Conservation (phyloP, 2,329 filamentous ascomycete species). For the Cadophora sp. region DNA sequence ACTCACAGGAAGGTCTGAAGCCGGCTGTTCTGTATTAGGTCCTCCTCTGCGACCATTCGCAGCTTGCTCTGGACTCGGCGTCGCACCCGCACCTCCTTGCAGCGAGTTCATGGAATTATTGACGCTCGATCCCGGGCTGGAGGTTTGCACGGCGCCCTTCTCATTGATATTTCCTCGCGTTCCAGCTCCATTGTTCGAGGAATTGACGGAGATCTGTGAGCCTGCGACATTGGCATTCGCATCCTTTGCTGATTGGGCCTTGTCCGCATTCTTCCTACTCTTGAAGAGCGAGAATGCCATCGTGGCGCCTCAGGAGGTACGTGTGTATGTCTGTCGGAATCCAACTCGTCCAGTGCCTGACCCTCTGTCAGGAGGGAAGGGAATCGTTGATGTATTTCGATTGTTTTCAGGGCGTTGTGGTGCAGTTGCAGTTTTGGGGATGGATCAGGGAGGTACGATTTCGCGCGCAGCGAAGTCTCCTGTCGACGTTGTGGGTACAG, state of each 20-base stretch:
- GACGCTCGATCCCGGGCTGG: slow-evolving; percentile 64
- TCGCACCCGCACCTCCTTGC: slow-evolving; percentile 47
- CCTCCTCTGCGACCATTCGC: slow-evolving; percentile 62
- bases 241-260: slow-evolving; percentile 48
- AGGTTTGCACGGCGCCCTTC: slow-evolving; percentile 68
- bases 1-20: slow-evolving; percentile 50
- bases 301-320: slow-evolving; percentile 44
- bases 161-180: slow-evolving; percentile 49
- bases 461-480: background rate
- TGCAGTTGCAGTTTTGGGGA: slow-evolving; percentile 12
- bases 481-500: slow-evolving; percentile 18
- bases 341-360: background rate
- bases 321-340: slow-evolving; percentile 20
- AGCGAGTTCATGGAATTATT: slow-evolving; percentile 70
- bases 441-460: slow-evolving; percentile 1
- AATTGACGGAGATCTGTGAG: slow-evolving; percentile 55
- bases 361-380: background rate
- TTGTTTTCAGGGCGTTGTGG: slow-evolving; percentile 12
- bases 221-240: slow-evolving; percentile 32
- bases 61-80: slow-evolving; percentile 48
- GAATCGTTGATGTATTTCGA: background rate
- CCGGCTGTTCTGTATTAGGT: slow-evolving; percentile 41
- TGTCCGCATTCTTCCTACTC: slow-evolving; percentile 78
- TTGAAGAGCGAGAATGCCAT: slow-evolving; percentile 83
- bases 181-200: slow-evolving; percentile 46